Percentiles rank a stretch among this genome's conserved stretches.
Conservation (phyloP, 2,329 filamentous ascomycete genomes). For the Fusarium sp. region DNA sequence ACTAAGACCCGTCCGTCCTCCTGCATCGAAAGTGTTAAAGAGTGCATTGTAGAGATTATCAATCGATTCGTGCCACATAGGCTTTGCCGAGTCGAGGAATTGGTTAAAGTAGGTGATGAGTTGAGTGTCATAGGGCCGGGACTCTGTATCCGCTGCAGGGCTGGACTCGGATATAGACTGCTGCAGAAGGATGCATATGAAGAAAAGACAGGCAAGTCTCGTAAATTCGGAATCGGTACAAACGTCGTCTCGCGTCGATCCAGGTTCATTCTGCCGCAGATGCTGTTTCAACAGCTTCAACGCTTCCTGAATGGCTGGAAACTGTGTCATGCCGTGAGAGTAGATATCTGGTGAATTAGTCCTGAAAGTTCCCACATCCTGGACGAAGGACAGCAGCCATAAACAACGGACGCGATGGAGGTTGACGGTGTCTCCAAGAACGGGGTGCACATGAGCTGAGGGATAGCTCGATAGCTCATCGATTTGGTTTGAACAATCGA, state of each 20-base stretch:
- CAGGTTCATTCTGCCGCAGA: not conserved
- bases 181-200: not conserved
- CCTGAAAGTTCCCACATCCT: slow-evolving; percentile 6
- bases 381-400: slow-evolving; percentile 4
- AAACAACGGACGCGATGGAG: not conserved
- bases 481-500: slow-evolving; percentile 16
- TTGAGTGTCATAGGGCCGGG: not conserved
- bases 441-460: not conserved
- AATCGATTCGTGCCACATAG: not conserved
- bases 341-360: not conserved
- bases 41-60: not conserved
- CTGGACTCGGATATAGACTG: not conserved
- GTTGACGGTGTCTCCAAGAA: not conserved
- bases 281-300: not conserved
- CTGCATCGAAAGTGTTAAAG: not conserved
- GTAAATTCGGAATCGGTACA: not conserved
- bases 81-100: not conserved
- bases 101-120: not conserved
- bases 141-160: not conserved
- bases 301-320: not conserved
- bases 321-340: not conserved
- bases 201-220: not conserved
- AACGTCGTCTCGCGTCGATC: not conserved
- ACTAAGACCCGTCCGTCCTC: not conserved
- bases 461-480: not conserved